phyloP scores from a whole-genome alignment of 176 grass and related monocot genomes.

The Hordeum marinum region DNA sequence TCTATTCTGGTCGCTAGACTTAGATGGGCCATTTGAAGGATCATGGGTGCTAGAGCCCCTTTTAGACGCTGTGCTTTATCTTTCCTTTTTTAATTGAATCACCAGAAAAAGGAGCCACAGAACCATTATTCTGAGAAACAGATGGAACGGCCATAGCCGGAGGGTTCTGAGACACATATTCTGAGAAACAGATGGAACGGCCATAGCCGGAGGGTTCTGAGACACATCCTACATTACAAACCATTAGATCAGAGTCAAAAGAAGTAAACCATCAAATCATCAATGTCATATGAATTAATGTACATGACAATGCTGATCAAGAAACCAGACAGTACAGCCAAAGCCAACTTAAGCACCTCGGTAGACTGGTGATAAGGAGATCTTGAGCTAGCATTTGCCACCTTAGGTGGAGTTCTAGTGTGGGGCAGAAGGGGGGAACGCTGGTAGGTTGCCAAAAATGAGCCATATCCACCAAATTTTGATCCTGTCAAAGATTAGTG shows the following conservation, averaged over 20 bases:
- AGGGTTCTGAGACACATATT: conserved; percentile 47
- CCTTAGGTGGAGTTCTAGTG: conserved; percentile 59
- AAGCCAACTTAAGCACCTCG: conserved; percentile 55
- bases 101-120: conserved; percentile 27
- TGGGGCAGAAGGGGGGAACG: conserved; percentile 70
- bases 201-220: conserved; percentile 40
- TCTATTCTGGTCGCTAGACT: conserved; percentile 57
- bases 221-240: conserved; percentile 47
- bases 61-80: conserved; percentile 30
- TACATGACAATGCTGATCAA: conserved; percentile 30
- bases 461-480: conserved; percentile 95
- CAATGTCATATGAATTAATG: conserved; percentile 26
- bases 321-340: conserved; percentile 18
- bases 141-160: conserved; percentile 37
- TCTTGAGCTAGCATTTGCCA: conserved; percentile 35
- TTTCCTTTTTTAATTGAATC: conserved; percentile 55
- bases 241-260: neutral
- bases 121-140: conserved; percentile 47
- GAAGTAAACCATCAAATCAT: neutral
- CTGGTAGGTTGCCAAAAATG: conserved; percentile 85
- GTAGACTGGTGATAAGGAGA: conserved; percentile 59
- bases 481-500: conserved; percentile 60
- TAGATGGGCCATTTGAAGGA: conserved; percentile 42
- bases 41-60: conserved; percentile 32
- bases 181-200: conserved; percentile 45